phyloP scores from a whole-genome alignment of 1,139 yeast species.

The Diutina mesorugosa region DNA sequence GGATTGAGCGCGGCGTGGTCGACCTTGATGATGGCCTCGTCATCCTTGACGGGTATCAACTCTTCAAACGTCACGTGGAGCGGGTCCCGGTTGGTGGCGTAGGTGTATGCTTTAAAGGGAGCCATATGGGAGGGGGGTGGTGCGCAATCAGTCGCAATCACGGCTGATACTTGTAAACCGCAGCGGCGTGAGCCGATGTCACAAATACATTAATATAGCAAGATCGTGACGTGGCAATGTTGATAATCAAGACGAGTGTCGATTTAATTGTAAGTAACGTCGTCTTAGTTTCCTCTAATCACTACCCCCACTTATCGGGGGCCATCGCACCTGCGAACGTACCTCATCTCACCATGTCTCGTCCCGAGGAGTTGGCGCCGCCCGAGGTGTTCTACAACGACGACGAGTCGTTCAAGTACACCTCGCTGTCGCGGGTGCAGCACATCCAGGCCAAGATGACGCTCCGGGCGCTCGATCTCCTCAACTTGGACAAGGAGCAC shows the following conservation, averaged over 20 bases:
- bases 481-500: constrained; percentile 50
- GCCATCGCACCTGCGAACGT: background rate
- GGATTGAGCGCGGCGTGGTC: constrained; percentile 55
- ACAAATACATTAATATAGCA: too few species aligned
- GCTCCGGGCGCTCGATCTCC: constrained; percentile 74
- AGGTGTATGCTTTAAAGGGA: background rate
- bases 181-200: too few species aligned
- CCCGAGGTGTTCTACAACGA: constrained; percentile 95
- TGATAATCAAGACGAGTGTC: too few species aligned
- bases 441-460: constrained; percentile 98
- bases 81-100: background rate
- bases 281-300: too few species aligned
- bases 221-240: too few species aligned
- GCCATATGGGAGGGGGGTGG: background rate
- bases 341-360: constrained; percentile 45
- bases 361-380: constrained; percentile 97
- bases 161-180: background rate
- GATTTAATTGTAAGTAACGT: too few species aligned
- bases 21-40: constrained; percentile 45
- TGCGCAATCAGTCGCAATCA: background rate
- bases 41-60: background rate
- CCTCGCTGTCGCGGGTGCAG: constrained; percentile 90
- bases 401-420: constrained; percentile 76
- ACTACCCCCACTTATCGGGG: background rate
- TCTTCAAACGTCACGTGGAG: background rate